A percentile compares a stretch with the other conserved stretches of the same genome.
Conservation (phyloP, 768 basidiomycete genomes). For the Chalciporus sphaerocephalus region DNA sequence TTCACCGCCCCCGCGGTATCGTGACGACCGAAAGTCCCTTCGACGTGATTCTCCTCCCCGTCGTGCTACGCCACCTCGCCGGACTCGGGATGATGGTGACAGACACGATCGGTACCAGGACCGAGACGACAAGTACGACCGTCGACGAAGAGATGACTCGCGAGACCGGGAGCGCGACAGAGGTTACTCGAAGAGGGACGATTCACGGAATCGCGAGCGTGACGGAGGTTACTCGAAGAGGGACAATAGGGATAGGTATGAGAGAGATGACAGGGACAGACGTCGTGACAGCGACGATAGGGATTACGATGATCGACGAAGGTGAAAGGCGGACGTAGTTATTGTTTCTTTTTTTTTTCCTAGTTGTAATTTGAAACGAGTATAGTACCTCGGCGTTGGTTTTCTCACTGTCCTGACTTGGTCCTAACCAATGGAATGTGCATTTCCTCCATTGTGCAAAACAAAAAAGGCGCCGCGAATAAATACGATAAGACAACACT, state of each 20-base stretch:
- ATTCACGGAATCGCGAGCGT: constrained; percentile 23
- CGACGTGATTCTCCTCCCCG: constrained; percentile 25
- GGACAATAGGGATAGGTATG: constrained; percentile 22
- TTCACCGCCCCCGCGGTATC: constrained; percentile 27
- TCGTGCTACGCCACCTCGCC: constrained; percentile 23
- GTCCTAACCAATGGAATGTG: too few species aligned
- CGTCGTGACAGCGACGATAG: constrained; percentile 23
- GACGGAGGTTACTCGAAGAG: constrained; percentile 15
- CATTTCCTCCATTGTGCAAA: too few species aligned
- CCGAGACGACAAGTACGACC: constrained; percentile 20
- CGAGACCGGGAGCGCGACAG: constrained; percentile 23
- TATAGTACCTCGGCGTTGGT: not conserved
- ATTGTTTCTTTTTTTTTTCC: not conserved
- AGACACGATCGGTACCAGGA: constrained; percentile 16
- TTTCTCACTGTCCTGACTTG: too few species aligned
- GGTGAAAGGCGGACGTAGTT: constrained; percentile 7
- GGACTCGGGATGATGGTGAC: constrained; percentile 16
- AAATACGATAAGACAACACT: not conserved
- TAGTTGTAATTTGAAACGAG: constrained; percentile 3
- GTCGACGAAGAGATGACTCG: constrained; percentile 24
- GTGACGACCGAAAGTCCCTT: constrained; percentile 19
- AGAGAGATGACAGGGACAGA: constrained; percentile 21
- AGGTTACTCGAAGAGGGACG: constrained; percentile 15
- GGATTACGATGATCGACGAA: constrained; percentile 17
- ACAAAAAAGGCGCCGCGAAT: too few species aligned